Percentiles rank a stretch among this genome's conserved stretches.
Conservation (phyloP, 306 rosid species). For the Amphicarpaea edgeworthii region DNA sequence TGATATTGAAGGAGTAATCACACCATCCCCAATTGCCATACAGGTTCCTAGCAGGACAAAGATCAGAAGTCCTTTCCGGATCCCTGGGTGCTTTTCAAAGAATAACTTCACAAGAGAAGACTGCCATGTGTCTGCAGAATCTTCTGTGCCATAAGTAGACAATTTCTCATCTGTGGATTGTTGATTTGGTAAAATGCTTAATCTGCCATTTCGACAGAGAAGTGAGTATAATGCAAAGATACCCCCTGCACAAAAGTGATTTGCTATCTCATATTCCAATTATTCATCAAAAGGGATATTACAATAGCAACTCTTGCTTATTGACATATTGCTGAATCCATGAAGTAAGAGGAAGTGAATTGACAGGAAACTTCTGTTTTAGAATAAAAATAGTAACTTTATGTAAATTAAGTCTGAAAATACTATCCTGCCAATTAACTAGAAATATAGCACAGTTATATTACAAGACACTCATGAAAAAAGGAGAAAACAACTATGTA, state of each 20-base stretch:
- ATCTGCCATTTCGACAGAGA: constrained; percentile 71
- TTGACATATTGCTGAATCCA: not conserved
- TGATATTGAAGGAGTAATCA: constrained; percentile 83
- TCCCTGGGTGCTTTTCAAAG: constrained; percentile 60
- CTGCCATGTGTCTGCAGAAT: constrained; percentile 56
- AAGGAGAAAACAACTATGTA: no score
- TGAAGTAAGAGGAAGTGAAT: constrained; percentile 1
- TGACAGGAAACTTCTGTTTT: constrained; percentile 21
- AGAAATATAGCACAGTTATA: no score
- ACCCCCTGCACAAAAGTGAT: constrained; percentile 64
- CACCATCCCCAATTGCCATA: constrained; percentile 77
- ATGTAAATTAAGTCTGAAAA: not conserved
- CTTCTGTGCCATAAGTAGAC: constrained; percentile 54
- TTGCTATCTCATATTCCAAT: not conserved
- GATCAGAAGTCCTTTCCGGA: constrained; percentile 58
- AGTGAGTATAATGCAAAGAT: constrained; percentile 81
- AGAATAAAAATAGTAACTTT: not conserved
- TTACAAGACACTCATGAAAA: no score
- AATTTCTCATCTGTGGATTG: constrained; percentile 63
- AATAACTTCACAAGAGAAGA: constrained; percentile 58
- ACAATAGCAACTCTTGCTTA: constrained; percentile 24
- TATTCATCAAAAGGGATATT: not conserved
- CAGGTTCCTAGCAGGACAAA: constrained; percentile 77
- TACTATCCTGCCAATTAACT: no score
- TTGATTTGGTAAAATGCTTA: constrained; percentile 73